phyloP scores from a whole-genome alignment of 1,284 basidiomycete genomes.

The Cutaneotrichosporon cutaneum region DNA sequence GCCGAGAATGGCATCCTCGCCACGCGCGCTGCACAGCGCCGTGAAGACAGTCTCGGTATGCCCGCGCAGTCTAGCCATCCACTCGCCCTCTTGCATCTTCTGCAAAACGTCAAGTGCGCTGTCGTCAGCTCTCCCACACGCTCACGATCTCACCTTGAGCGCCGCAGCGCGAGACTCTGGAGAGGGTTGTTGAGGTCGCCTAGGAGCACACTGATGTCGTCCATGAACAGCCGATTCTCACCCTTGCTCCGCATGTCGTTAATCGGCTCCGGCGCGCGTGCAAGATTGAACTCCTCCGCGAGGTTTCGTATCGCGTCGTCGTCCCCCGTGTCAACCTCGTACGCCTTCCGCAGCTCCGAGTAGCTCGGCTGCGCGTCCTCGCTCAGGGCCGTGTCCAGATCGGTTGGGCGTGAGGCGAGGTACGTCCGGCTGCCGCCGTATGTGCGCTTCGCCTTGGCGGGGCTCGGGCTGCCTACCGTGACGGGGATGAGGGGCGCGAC shows the following conservation, averaged over 20 bases:
- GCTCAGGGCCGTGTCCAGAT: slow-evolving; percentile 16
- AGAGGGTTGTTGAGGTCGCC: slow-evolving; percentile 35
- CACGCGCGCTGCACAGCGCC: slow-evolving; percentile 23
- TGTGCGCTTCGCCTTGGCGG: slow-evolving; percentile 34
- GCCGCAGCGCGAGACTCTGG: slow-evolving; percentile 23
- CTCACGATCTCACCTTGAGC: slow-evolving; percentile 32
- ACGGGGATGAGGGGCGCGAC: slow-evolving; percentile 14
- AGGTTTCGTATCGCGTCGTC: slow-evolving; percentile 28
- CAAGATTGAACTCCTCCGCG: slow-evolving; percentile 32
- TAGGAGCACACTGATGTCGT: slow-evolving; percentile 44
- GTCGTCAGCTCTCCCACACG: slow-evolving; percentile 1
- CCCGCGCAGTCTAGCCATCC: slow-evolving; percentile 44
- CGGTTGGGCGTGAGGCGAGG: slow-evolving; percentile 9
- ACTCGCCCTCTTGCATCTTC: slow-evolving; percentile 40
- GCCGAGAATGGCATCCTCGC: slow-evolving; percentile 32
- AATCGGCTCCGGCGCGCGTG: slow-evolving; percentile 40
- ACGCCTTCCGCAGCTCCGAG: slow-evolving; percentile 43
- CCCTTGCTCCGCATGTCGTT: slow-evolving; percentile 50
- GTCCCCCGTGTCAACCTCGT: slow-evolving; percentile 42
- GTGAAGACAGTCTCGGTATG: slow-evolving; percentile 43
- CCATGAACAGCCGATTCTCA: slow-evolving; percentile 49
- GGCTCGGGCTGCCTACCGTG: slow-evolving; percentile 5
- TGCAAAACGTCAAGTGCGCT: slow-evolving; percentile 45
- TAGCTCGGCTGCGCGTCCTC: slow-evolving; percentile 37
- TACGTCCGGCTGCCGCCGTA: slow-evolving; percentile 39